Evolutionary conservation across 2,329 filamentous ascomycete species (phyloP), one percentile per base, ranked within the genome.

Genomic region (Didymosphaeria variabile): DNA sequence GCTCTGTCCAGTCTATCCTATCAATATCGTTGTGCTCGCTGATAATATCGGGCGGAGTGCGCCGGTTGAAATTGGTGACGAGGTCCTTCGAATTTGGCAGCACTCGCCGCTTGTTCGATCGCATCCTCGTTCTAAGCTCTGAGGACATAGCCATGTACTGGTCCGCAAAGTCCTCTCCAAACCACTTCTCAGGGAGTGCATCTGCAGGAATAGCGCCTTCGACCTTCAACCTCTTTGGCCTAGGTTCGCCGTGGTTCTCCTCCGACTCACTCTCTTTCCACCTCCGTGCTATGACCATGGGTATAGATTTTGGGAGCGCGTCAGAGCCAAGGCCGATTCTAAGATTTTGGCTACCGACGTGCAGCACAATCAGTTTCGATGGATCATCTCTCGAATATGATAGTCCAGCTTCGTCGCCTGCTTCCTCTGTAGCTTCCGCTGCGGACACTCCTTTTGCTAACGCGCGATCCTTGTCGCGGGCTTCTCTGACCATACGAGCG

Each of bases 31-130:
- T 99, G 80, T 98, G 95, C 72, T 95, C 91, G 5, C 91, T 90
- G 62, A 99, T 98, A 52, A 90, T 87, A 68, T 98, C 95, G 7
- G 93, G 90, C 36, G 91, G 88, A 0, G 89, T 91, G 51, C 92
- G 87, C 56, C 91, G 88, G 79, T 99, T 99, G 84, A 92, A 98
- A 74, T 97, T 98, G 66, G 94, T 88, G 1, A 97, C 94, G 60
- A 97, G 84, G 74, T 99, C 95, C 78, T 97, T 97, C 0, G 94
- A 97, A 76, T 98, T 98, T n/a, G 95, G 95, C 53, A 98, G 81
- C 17, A 97, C 94, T 76, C 97, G 91, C 74, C 93, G 90, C 84
- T 98, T 98, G 80, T 97, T 97, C 68, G 89, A 87, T 63, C 94
- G 90, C 92, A 98, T 97, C 55, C 93, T 91, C 2, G 90, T 82